Evolutionary conservation across 257 asterid genomes (phyloP).

Genomic region (Ilex aquifolium): DNA sequence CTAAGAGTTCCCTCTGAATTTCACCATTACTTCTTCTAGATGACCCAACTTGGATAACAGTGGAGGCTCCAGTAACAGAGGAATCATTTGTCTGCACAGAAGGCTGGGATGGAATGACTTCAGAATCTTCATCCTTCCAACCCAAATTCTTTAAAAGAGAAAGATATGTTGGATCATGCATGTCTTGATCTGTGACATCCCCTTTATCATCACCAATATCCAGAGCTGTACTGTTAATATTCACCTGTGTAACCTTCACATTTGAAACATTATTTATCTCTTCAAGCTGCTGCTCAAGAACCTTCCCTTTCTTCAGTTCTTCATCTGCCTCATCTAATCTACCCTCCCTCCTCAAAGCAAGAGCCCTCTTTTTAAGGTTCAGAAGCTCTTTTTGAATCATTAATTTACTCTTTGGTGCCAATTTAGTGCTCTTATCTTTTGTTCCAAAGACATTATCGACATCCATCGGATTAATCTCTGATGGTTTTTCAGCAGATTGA

Average conservation of each 20-base stretch:
- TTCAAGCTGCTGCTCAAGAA: slow-evolving; percentile 87
- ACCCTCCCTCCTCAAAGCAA: slow-evolving; percentile 79
- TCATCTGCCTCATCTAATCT: slow-evolving; percentile 73
- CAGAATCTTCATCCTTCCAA: slow-evolving; percentile 67
- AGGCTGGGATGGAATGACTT: slow-evolving; percentile 13
- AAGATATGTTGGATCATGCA: slow-evolving; percentile 77
- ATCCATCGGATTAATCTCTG: slow-evolving; percentile 13
- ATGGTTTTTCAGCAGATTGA: slow-evolving; percentile 21
- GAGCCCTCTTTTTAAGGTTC: slow-evolving; percentile 74
- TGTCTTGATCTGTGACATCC: slow-evolving; percentile 81
- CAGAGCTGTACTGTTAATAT: slow-evolving; percentile 14
- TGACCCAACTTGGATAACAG: slow-evolving; percentile 16
- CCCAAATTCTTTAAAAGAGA: slow-evolving; percentile 79
- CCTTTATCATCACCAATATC: slow-evolving; percentile 44
- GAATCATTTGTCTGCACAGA: slow-evolving; percentile 12
- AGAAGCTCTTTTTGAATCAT: slow-evolving; percentile 82
- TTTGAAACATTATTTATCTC: slow-evolving; percentile 54
- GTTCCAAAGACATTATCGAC: slow-evolving; percentile 14
- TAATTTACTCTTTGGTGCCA: slow-evolving; percentile 56
- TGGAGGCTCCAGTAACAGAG: slow-evolving; percentile 22
- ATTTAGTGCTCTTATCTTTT: slow-evolving; percentile 16
- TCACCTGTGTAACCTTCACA: slow-evolving; percentile 17
- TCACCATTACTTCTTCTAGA: slow-evolving; percentile 61
- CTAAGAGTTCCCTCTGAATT: slow-evolving; percentile 75
- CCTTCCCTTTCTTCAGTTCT: slow-evolving; percentile 74